Evolutionary conservation across 2,329 filamentous ascomycete species (phyloP), one percentile per base, ranked within the genome.

Genomic region (Neofusicoccum parvum): DNA sequence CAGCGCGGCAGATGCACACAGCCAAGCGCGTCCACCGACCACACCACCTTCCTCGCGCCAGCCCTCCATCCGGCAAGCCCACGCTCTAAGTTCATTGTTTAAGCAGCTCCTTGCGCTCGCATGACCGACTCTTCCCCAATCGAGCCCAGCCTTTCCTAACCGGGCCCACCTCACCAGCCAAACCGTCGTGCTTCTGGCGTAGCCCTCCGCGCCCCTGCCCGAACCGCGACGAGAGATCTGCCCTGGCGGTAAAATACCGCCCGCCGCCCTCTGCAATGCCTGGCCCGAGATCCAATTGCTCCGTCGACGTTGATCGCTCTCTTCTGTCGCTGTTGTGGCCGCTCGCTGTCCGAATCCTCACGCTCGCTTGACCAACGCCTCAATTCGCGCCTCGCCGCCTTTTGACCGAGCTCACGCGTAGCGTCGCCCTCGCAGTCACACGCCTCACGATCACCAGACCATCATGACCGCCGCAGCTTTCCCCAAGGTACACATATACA

Each of bases 101-200:
- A 36, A 48, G 41, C 39, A 27, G 39, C 56, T 60, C 56, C 39
- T 17, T 32, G 41, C 41, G 56, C 56, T 60, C 56, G 56, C 56
- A 60, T 60, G 56, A 60, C 56, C 56, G 32, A n/a, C n/a, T 15
- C 43, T 60, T 59, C 20, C 56, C 56, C 23, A 37, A 10, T 60
- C 14, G 20, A 32, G 56, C 41, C 43, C 15, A 10, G 32, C 34
- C 50, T 34, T 53, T 23, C 45, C 20, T 27, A 10, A 36, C 17
- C 41, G 34, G 56, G 56, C 56, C 5, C 50, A 39, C 34, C 41
- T 48, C n/a, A 36, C 23, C 56, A 23, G n/a, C 15, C 41, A n/a
- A 15, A 23, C 41, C n/a, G 12, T 3, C 23, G 12, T 32, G 54
- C 54, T n/a, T 45, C 54, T 59, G 39, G 39, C 54, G 15, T 46